Conservation (phyloP, 768 basidiomycete genomes). For the Termitomyces sp. region DNA sequence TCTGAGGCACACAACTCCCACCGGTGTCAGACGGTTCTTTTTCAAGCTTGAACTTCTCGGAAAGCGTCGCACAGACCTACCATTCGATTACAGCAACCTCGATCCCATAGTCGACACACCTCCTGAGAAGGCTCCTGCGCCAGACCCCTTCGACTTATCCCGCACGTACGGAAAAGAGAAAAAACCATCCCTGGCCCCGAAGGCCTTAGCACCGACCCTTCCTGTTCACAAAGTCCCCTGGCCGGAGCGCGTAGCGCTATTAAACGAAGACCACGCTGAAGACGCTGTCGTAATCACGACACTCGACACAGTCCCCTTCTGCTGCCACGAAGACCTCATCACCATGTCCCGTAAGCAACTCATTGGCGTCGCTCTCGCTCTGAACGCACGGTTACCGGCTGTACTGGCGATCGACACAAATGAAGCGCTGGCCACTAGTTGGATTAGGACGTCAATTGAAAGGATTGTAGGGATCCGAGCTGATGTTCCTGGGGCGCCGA, state of each 20-base stretch:
- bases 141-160: neutral
- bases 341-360: constrained; percentile 55
- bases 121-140: constrained; percentile 5
- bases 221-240: neutral
- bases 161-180: neutral
- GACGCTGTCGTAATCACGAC: constrained; percentile 62
- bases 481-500: constrained; percentile 31
- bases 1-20: constrained; percentile 4
- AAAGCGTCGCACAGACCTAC: constrained; percentile 9
- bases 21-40: constrained; percentile 31
- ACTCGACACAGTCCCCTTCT: constrained; percentile 54
- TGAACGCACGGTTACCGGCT: constrained; percentile 54
- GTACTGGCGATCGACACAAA: constrained; percentile 42
- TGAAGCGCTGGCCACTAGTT: constrained; percentile 29
- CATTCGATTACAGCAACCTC: constrained; percentile 13
- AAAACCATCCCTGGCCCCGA: neutral
- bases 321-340: constrained; percentile 69
- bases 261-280: constrained; percentile 47
- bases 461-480: constrained; percentile 50
- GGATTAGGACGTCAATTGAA: constrained; percentile 53
- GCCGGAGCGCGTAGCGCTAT: constrained; percentile 45
- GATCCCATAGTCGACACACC: constrained; percentile 22
- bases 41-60: constrained; percentile 30
- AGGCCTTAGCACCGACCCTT: neutral
- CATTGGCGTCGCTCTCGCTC: constrained; percentile 39